Percentiles rank a stretch among this genome's conserved stretches.
Conservation (phyloP, 768 basidiomycete genomes). For the Tulasnella sp. region DNA sequence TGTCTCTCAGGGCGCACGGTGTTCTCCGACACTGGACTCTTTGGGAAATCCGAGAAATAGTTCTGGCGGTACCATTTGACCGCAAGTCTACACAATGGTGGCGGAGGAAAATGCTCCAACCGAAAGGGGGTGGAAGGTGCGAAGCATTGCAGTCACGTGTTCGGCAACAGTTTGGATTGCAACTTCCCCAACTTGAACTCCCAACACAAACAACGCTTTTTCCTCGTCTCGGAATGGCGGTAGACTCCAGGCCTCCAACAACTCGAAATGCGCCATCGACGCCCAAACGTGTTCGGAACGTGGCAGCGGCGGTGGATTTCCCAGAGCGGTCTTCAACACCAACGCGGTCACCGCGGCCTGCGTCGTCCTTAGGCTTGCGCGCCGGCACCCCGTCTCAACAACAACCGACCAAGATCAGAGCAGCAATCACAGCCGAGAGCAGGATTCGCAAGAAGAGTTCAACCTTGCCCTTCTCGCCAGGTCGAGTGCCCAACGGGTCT, state of each 20-base stretch:
- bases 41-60: no score
- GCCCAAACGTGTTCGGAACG: not conserved
- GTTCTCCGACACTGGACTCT: no score
- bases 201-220: not conserved
- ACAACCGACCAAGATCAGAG: slow-evolving; percentile 6
- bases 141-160: not conserved
- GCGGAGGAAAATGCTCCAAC: no score
- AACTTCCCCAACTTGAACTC: not conserved
- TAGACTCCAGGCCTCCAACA: not conserved
- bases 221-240: not conserved
- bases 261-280: not conserved
- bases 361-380: not conserved
- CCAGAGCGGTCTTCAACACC: not conserved
- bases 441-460: slow-evolving; percentile 13
- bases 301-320: not conserved
- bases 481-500: not conserved
- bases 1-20: no score
- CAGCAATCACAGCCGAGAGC: not conserved
- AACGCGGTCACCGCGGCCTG: not conserved
- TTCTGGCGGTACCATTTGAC: no score
- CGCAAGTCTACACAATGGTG: no score
- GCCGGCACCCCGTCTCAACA: not conserved
- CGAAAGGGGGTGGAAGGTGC: no score
- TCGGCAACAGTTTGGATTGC: not conserved
- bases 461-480: not conserved